Percentiles rank a stretch among this genome's conserved stretches.
These are phyloP conservation scores for Tetracladium marchalianum DNA, from an alignment of 495 filamentous ascomycete genomes.

Conservation along the genomic window DNA sequence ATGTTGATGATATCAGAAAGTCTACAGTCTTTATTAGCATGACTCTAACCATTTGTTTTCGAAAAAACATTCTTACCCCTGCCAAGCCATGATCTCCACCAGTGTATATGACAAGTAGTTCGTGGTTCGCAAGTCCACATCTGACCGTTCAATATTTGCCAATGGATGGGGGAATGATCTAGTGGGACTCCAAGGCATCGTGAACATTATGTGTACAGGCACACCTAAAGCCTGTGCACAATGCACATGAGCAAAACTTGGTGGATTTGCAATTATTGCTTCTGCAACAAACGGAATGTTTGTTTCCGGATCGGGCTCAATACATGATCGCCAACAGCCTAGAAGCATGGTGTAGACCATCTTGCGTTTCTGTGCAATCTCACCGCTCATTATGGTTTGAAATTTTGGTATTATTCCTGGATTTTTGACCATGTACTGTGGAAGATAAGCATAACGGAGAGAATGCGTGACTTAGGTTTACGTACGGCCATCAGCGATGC, in stretches of 20 bases:
- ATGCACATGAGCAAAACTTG: conserved; percentile 56
- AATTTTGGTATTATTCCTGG: conserved; percentile 58
- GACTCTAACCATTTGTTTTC: conserved; percentile 47
- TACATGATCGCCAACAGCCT: conserved; percentile 51
- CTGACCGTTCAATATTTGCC: conserved; percentile 52
- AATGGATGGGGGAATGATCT: conserved; percentile 61
- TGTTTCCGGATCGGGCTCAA: conserved; percentile 36
- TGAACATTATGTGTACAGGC: conserved; percentile 61
- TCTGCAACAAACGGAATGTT: conserved; percentile 50
- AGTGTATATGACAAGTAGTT: conserved; percentile 65
- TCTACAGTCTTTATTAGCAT: conserved; percentile 44
- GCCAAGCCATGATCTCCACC: conserved; percentile 59
- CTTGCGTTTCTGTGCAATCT: conserved; percentile 46
- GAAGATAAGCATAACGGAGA: too few relatives aligned
- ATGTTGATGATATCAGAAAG: conserved; percentile 49
- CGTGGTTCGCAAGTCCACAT: conserved; percentile 46
- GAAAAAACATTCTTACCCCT: conserved; percentile 46
- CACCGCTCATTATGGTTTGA: conserved; percentile 52
- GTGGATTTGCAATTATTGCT: conserved; percentile 61
- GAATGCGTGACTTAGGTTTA: too few relatives aligned
- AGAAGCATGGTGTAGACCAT: conserved; percentile 49
- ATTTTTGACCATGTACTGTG: conserved; percentile 64
- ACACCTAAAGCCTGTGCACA: conserved; percentile 53
- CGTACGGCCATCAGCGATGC: conserved; percentile 55
- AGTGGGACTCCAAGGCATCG: conserved; percentile 57